A percentile compares a stretch with the other conserved stretches of the same genome.
These are phyloP conservation scores for Austroboletus rostrupii DNA, from an alignment of 1,284 basidiomycete genomes.

Conservation along the genomic window DNA sequence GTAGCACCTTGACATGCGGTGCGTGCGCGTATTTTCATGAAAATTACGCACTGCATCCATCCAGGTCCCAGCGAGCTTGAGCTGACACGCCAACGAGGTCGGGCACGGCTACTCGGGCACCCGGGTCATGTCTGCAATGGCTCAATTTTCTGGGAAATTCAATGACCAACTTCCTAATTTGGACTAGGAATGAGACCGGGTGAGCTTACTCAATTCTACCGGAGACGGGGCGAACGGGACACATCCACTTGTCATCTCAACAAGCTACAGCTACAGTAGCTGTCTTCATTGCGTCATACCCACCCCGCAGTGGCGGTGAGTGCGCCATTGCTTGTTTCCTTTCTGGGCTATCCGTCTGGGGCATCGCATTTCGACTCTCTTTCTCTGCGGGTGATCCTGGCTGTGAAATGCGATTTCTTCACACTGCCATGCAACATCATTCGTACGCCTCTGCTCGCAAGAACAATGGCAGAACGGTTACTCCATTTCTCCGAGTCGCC, in stretches of 20 bases:
- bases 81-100: constrained; percentile 7
- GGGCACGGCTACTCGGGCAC: constrained; percentile 21
- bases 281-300: constrained; percentile 25
- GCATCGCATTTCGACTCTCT: constrained; percentile 29
- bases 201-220: constrained; percentile 15
- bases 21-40: constrained; percentile 13
- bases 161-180: background rate
- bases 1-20: constrained; percentile 17
- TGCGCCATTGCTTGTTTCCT: constrained; percentile 16
- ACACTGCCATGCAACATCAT: constrained; percentile 28
- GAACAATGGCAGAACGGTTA: constrained; percentile 28
- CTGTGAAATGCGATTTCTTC: constrained; percentile 32
- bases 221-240: constrained; percentile 20
- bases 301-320: constrained; percentile 29
- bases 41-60: constrained; percentile 22
- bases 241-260: constrained; percentile 9
- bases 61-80: constrained; percentile 5
- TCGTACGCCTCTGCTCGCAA: constrained; percentile 17
- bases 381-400: constrained; percentile 27
- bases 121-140: constrained; percentile 14
- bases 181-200: constrained; percentile 21
- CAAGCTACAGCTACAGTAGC: constrained; percentile 1
- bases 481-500: constrained; percentile 28
- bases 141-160: constrained; percentile 1
- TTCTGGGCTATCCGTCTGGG: constrained; percentile 11